Evolutionary conservation across 306 rosid genomes (phyloP), one percentile per base, ranked within the genome.

Genomic region (Prunus mira): DNA sequence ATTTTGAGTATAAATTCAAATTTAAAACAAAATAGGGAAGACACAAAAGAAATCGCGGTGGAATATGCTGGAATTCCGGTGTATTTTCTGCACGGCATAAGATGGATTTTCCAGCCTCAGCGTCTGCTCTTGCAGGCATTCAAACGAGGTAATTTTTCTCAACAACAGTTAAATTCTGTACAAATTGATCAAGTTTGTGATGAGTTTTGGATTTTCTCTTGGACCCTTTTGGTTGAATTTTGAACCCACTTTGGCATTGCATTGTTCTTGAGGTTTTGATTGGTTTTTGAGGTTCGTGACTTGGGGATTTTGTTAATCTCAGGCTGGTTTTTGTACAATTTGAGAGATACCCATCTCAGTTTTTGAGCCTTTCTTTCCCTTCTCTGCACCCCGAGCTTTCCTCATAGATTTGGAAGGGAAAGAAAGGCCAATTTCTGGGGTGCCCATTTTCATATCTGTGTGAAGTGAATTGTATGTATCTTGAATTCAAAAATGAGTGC

Each of bases 351-450:
- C 69, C 79, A 70, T 64, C 79, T 80, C 78, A 71, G 54, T 52
- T 85, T 47, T 46, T 67, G 62, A 32, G 82, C 82, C 79, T 84
- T 86, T 89, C 89, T 85, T 89, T 94, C 93, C 95, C 93, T 88
- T 91, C 84, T 83, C 43, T 52, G 74, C 51, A 5, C 66, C 20
- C 30, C 41, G 80, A 79, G 70, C 76, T 69, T 72, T 78, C 66
- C 54, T 62, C 45, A 20, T 75, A 73, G 70, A 65, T 81, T 84
- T 77, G 82, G 86, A 82, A 82, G 95, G 95, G 95, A 87, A 84
- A 87, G 93, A 84, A 71, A 82, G 89, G 76, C 74, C 38, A 56
- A 71, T 46, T 79, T 77, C 67, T 56, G 65, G 55, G 52, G 77
- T 15, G 43, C 77, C 64, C 73, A 73, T 14, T 22, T 75, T 70